These are phyloP conservation scores for Hericium erinaceus DNA, from an alignment of 768 basidiomycete species.

Conservation along the genomic window DNA sequence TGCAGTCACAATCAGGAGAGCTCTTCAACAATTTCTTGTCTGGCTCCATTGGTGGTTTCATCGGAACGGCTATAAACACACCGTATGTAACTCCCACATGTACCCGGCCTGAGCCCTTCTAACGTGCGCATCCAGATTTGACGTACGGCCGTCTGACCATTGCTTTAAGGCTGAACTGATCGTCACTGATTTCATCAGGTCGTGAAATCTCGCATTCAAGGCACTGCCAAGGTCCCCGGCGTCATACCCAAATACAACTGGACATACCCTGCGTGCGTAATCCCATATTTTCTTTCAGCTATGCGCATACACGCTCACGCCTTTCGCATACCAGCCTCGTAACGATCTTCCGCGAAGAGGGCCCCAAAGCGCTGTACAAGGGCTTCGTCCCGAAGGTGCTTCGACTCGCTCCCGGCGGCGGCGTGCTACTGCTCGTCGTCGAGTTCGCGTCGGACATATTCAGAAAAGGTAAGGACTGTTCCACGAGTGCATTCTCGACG, in stretches of 20 bases:
- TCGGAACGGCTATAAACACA: constrained; percentile 87
- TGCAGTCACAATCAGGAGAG: constrained; percentile 6
- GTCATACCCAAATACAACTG: constrained; percentile 88
- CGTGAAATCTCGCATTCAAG: constrained; percentile 94
- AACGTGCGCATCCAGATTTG: constrained; percentile 28
- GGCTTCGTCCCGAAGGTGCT: constrained; percentile 94
- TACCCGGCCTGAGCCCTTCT: not conserved
- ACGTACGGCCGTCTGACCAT: constrained; percentile 23
- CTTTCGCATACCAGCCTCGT: constrained; percentile 31
- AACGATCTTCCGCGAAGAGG: constrained; percentile 84
- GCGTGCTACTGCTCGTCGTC: constrained; percentile 90
- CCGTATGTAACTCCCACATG: constrained; percentile 44
- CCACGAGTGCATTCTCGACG: not conserved
- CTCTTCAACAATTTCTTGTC: constrained; percentile 90
- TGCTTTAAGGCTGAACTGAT: not conserved
- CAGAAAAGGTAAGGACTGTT: constrained; percentile 45
- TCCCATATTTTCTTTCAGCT: not conserved
- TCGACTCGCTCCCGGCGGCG: constrained; percentile 90
- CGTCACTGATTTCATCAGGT: constrained; percentile 40
- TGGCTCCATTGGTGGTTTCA: constrained; percentile 81
- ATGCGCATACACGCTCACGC: not conserved
- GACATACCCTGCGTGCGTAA: constrained; percentile 78
- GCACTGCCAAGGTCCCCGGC: constrained; percentile 52
- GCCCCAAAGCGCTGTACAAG: constrained; percentile 78
- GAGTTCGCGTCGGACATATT: constrained; percentile 75